Evolutionary conservation across 768 basidiomycete genomes (phyloP).

Genomic region (Kwoniella sp.): DNA sequence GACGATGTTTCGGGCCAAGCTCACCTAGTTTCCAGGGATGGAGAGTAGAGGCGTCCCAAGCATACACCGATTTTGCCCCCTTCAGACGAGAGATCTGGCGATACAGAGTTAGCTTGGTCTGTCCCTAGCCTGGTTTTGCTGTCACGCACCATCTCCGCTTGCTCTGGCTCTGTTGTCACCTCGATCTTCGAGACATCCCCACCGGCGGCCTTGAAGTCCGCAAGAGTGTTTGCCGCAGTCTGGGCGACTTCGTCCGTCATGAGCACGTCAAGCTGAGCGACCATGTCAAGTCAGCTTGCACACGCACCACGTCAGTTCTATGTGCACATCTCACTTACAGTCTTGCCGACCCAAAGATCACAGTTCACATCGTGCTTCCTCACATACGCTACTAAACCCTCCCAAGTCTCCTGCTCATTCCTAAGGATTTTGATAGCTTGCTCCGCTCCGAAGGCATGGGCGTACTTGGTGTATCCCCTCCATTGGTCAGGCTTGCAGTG

Average conservation of each 20-base stretch:
- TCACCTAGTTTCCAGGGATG: constrained; percentile 40
- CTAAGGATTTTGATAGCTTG: constrained; percentile 32
- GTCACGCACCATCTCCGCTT: constrained; percentile 43
- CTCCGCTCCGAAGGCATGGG: constrained; percentile 20
- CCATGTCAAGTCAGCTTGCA: too few relatives aligned
- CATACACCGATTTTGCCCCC: constrained; percentile 30
- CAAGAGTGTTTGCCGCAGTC: constrained; percentile 28
- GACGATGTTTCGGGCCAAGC: not conserved
- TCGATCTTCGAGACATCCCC: constrained; percentile 48
- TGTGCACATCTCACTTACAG: constrained; percentile 28
- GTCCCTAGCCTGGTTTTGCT: too few relatives aligned
- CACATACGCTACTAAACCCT: constrained; percentile 30
- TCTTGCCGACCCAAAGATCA: constrained; percentile 46
- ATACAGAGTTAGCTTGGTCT: too few relatives aligned
- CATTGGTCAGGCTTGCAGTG: constrained; percentile 42
- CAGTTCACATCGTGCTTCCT: constrained; percentile 32
- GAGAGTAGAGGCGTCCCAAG: constrained; percentile 41
- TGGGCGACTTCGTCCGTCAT: constrained; percentile 39
- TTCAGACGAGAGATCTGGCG: constrained; percentile 23
- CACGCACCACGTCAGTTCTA: too few relatives aligned
- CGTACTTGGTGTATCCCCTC: constrained; percentile 36
- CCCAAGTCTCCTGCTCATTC: constrained; percentile 42
- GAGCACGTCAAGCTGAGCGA: constrained; percentile 38
- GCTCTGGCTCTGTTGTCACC: constrained; percentile 38
- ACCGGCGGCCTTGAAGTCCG: constrained; percentile 50